A percentile compares a stretch with the other conserved stretches of the same genome.
phyloP scores from a whole-genome alignment of 2,329 filamentous ascomycete genomes.

The Penicillium sp. region DNA sequence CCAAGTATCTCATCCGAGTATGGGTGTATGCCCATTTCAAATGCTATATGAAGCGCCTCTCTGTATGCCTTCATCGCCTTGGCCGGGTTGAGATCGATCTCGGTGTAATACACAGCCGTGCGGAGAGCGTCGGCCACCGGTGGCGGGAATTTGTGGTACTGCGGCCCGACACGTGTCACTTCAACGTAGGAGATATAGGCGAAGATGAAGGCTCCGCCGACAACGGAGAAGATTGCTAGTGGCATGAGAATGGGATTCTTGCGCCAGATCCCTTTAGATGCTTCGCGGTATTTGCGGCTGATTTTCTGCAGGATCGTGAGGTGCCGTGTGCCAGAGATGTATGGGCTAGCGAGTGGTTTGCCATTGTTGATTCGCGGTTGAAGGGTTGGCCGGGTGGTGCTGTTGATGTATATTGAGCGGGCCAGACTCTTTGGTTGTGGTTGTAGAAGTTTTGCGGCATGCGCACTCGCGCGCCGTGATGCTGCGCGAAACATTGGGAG shows the following conservation, averaged over 20 bases:
- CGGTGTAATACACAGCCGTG: constrained; percentile 81
- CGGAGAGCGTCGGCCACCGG: constrained; percentile 63
- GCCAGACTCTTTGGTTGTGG: constrained; percentile 16
- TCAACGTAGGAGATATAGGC: constrained; percentile 46
- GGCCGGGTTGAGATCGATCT: constrained; percentile 69
- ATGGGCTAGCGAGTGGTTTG: background rate
- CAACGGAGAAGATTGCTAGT: constrained; percentile 40
- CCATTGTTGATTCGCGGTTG: constrained; percentile 3
- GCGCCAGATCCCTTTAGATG: constrained; percentile 41
- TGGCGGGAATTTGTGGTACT: constrained; percentile 45
- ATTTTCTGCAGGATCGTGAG: constrained; percentile 32
- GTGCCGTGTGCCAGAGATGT: constrained; percentile 18
- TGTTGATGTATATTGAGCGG: constrained; percentile 23
- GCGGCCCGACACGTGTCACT: constrained; percentile 41
- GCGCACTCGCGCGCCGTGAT: constrained; percentile 31
- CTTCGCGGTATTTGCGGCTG: constrained; percentile 34
- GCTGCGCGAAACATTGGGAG: constrained; percentile 27
- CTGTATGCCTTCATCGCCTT: constrained; percentile 81
- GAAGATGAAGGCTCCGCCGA: constrained; percentile 36
- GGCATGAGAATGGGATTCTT: constrained; percentile 45
- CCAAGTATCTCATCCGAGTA: constrained; percentile 90
- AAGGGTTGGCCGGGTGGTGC: constrained; percentile 14
- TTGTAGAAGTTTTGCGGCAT: constrained; percentile 18
- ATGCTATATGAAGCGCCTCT: constrained; percentile 70
- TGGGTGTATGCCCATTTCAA: constrained; percentile 74